A percentile compares a stretch with the other conserved stretches of the same genome.
Evolutionary conservation across 176 grass and related monocot genomes (phyloP).

Genomic region (Oryza punctata): DNA sequence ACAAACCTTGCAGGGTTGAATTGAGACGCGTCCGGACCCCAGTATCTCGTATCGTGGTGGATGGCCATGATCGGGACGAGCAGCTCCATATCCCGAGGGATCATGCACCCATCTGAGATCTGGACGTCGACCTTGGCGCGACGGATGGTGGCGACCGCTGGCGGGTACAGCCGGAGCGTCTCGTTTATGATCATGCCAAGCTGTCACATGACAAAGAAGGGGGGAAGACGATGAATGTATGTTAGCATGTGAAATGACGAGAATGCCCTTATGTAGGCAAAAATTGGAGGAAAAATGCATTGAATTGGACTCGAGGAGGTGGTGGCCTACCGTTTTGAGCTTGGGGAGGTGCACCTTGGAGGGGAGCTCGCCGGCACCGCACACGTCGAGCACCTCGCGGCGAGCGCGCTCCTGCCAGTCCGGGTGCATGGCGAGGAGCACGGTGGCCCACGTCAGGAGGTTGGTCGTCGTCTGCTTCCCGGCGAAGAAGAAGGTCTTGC

Average conservation of each 20-base stretch:
- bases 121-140: slow-evolving; percentile 62
- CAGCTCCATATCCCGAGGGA: slow-evolving; percentile 65
- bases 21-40: slow-evolving; percentile 55
- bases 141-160: slow-evolving; percentile 81
- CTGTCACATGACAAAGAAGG: slow-evolving; percentile 31
- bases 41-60: slow-evolving; percentile 61
- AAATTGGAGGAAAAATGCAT: not conserved
- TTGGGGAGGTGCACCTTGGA: slow-evolving; percentile 73
- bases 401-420: slow-evolving; percentile 86
- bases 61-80: slow-evolving; percentile 85
- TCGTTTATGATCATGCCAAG: slow-evolving; percentile 80
- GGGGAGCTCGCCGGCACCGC: slow-evolving; percentile 60
- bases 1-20: slow-evolving; percentile 73
- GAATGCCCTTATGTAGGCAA: not conserved
- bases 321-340: slow-evolving; percentile 64
- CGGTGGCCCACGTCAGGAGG: slow-evolving; percentile 80
- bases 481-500: slow-evolving; percentile 99
- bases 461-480: slow-evolving; percentile 97
- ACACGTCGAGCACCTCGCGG: slow-evolving; percentile 67
- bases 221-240: no score
- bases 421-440: slow-evolving; percentile 95
- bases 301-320: not conserved
- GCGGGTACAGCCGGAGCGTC: slow-evolving; percentile 78
- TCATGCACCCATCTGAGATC: slow-evolving; percentile 53
- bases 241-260: not conserved